A percentile compares a stretch with the other conserved stretches of the same genome.
Conservation (phyloP, 805 yeast genomes). For the Isabelozyma gotoi region DNA sequence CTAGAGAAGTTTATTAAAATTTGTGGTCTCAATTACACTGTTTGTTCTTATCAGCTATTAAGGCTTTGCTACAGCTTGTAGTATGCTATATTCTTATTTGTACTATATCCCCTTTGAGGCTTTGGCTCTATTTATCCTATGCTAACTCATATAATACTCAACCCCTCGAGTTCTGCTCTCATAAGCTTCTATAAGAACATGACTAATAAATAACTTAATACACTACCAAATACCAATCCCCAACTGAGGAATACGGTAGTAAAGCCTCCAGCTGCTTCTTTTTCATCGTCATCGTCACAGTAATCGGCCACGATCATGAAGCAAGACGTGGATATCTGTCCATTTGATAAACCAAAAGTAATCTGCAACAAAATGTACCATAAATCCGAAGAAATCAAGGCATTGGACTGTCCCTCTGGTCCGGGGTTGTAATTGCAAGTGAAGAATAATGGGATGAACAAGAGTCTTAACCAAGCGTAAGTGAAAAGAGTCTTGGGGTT, state of each 20-base stretch:
- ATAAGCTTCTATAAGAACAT: conserved; percentile 17
- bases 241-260: conserved; percentile 75
- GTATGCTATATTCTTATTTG: too few relatives aligned
- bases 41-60: too few relatives aligned
- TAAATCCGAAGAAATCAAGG: conserved; percentile 54
- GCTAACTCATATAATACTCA: too few relatives aligned
- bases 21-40: too few relatives aligned
- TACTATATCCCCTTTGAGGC: too few relatives aligned
- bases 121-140: too few relatives aligned
- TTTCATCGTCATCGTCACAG: conserved; percentile 62
- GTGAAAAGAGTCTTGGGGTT: conserved; percentile 45
- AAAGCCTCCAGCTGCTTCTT: conserved; percentile 93
- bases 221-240: conserved; percentile 79
- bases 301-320: conserved; percentile 72
- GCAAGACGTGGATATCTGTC: conserved; percentile 77
- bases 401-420: conserved; percentile 29
- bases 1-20: too few relatives aligned
- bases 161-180: too few relatives aligned
- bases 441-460: conserved; percentile 71
- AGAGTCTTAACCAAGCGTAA: conserved; percentile 55
- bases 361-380: conserved; percentile 72
- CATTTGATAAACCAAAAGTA: conserved; percentile 82
- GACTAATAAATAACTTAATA: conserved; percentile 70
- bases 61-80: too few relatives aligned
- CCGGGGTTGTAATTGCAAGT: conserved; percentile 58